These are phyloP conservation scores for Mucor velutinosus DNA, from an alignment of 371 early-diverging fungal genomes.

Conservation along the genomic window DNA sequence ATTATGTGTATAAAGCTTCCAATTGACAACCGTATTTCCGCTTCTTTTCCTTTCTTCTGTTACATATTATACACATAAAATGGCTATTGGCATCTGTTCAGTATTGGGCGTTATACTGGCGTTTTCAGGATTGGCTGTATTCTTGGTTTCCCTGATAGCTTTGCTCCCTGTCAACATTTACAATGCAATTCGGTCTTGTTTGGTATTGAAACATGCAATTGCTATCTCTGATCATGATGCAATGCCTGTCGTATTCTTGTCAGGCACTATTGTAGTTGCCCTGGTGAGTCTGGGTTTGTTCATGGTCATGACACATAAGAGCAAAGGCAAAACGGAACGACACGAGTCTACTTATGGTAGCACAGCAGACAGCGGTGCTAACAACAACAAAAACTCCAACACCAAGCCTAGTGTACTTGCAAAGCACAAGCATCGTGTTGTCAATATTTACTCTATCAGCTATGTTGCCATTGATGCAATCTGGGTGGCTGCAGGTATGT, in stretches of 20 bases:
- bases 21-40: conserved; percentile 2
- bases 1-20: neutral
- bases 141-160: conserved; percentile 4
- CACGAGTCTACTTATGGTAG: neutral
- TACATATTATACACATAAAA: neutral
- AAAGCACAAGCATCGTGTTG: conserved; percentile 9
- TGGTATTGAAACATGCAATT: neutral
- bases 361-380: neutral
- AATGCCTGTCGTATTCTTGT: conserved; percentile 4
- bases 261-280: neutral
- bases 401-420: neutral
- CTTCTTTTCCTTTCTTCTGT: neutral
- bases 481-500: conserved; percentile 5
- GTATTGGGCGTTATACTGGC: conserved; percentile 7
- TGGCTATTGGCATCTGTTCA: conserved; percentile 4
- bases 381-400: neutral
- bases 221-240: neutral
- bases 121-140: conserved; percentile 5
- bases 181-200: conserved; percentile 8
- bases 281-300: conserved; percentile 1
- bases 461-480: conserved; percentile 1
- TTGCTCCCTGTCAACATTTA: conserved; percentile 9
- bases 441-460: conserved; percentile 1
- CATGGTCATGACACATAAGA: neutral
- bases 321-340: conserved; percentile 3